A percentile compares a stretch with the other conserved stretches of the same genome.
phyloP scores from a whole-genome alignment of 2,329 filamentous ascomycete species.

The Colletotrichum lupini region DNA sequence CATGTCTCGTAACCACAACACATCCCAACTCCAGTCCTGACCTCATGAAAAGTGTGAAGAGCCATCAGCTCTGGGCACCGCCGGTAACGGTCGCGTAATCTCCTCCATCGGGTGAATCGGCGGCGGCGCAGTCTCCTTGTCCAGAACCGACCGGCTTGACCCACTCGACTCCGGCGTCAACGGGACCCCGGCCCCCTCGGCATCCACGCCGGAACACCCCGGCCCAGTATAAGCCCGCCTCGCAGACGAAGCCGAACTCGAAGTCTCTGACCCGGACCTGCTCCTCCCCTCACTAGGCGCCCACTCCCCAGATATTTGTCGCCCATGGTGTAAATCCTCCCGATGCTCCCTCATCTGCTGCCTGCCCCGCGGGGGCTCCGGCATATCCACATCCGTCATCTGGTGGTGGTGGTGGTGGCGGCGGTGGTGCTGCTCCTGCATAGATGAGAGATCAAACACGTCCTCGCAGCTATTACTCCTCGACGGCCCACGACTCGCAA shows the following conservation, averaged over 20 bases:
- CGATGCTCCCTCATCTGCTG: neutral
- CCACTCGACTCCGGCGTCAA: conserved; percentile 20
- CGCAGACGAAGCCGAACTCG: neutral
- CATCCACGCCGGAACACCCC: conserved; percentile 20
- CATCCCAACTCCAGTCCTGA: neutral
- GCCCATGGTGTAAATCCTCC: neutral
- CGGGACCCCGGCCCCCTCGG: conserved; percentile 6
- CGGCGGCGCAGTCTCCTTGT: conserved; percentile 7
- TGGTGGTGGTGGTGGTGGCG: neutral
- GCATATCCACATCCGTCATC: neutral
- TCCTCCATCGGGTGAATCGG: neutral
- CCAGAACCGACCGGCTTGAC: conserved; percentile 5
- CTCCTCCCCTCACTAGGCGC: neutral
- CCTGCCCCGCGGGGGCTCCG: neutral
- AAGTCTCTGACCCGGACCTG: conserved; percentile 20
- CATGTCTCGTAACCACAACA: neutral
- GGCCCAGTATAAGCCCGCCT: neutral
- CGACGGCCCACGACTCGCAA: conserved; percentile 39
- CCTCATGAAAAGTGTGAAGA: neutral
- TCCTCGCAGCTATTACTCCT: conserved; percentile 11
- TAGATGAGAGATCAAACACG: neutral
- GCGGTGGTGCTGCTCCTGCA: neutral
- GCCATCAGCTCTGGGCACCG: neutral
- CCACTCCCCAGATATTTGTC: neutral
- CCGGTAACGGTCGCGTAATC: neutral